Evolutionary conservation across 2,329 filamentous ascomycete species (phyloP).

Genomic region (Thelonectria blattea): DNA sequence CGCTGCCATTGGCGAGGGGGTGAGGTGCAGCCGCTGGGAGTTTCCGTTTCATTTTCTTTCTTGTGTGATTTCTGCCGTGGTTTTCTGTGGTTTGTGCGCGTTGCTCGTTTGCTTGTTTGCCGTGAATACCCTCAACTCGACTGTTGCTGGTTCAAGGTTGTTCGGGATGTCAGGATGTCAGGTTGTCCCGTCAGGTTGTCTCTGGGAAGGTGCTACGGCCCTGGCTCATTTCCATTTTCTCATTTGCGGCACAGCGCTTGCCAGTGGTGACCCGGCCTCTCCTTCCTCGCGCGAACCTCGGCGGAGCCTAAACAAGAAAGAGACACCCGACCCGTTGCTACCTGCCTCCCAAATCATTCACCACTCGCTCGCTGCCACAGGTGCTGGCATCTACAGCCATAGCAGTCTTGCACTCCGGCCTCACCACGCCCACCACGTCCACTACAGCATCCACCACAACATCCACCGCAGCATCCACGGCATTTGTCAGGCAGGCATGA

Average conservation of each 20-base stretch:
- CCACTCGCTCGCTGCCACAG: too few species aligned
- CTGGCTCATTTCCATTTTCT: too few species aligned
- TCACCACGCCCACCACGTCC: not conserved
- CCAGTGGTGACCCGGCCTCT: too few species aligned
- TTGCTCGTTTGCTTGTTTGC: not conserved
- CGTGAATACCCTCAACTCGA: not conserved
- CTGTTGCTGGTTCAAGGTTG: too few species aligned
- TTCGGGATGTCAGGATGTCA: too few species aligned
- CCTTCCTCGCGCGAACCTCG: too few species aligned
- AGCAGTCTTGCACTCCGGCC: not conserved
- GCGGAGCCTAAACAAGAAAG: not conserved
- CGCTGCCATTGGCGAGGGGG: conserved; percentile 23
- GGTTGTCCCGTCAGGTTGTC: too few species aligned
- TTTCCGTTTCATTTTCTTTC: conserved; percentile 12
- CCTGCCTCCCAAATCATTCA: not conserved
- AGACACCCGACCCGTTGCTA: not conserved
- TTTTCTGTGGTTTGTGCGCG: not conserved
- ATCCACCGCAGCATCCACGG: too few species aligned
- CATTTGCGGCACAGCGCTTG: not conserved
- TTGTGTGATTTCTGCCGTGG: not conserved
- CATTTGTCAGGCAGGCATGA: conserved; percentile 8
- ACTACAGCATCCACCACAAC: too few species aligned
- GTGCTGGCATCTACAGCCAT: too few species aligned
- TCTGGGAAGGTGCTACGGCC: too few species aligned
- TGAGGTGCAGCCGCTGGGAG: not conserved